A percentile compares a stretch with the other conserved stretches of the same genome.
phyloP scores from a whole-genome alignment of 2,329 filamentous ascomycete species.

The Plectosphaerella cucumerina region DNA sequence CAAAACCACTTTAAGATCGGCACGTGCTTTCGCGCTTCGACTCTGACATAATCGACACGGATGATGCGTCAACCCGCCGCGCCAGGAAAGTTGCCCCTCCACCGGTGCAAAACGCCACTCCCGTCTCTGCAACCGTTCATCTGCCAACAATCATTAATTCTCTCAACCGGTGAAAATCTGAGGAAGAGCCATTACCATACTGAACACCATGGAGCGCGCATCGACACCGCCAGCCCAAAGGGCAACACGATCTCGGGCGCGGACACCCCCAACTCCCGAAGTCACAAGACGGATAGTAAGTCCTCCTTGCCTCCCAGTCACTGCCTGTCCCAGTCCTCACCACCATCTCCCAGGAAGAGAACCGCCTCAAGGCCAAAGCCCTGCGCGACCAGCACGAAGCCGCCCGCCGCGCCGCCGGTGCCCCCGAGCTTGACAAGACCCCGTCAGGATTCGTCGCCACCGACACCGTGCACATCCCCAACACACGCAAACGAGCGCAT shows the following conservation, averaged over 20 bases:
- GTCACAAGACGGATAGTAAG: conserved; percentile 52
- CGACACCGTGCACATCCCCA: conserved; percentile 55
- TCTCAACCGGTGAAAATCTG: neutral
- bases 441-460: conserved; percentile 70
- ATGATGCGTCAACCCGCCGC: neutral
- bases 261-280: conserved; percentile 50
- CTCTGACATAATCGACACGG: conserved; percentile 12
- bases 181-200: too few species aligned
- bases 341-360: conserved; percentile 64
- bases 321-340: neutral
- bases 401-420: conserved; percentile 45
- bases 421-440: conserved; percentile 39
- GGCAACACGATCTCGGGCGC: conserved; percentile 27
- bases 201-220: conserved; percentile 40
- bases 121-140: neutral
- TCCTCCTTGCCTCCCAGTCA: conserved; percentile 3
- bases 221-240: conserved; percentile 37
- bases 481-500: conserved; percentile 66
- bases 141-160: neutral
- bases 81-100: conserved; percentile 7
- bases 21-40: conserved; percentile 12
- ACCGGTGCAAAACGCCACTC: neutral
- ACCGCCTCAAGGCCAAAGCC: conserved; percentile 83
- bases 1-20: conserved; percentile 2
- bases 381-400: conserved; percentile 70